Evolutionary conservation across 352 stramenopile species (phyloP), one percentile per base, ranked within the genome.

Genomic region (Pythium scleroteichum): DNA sequence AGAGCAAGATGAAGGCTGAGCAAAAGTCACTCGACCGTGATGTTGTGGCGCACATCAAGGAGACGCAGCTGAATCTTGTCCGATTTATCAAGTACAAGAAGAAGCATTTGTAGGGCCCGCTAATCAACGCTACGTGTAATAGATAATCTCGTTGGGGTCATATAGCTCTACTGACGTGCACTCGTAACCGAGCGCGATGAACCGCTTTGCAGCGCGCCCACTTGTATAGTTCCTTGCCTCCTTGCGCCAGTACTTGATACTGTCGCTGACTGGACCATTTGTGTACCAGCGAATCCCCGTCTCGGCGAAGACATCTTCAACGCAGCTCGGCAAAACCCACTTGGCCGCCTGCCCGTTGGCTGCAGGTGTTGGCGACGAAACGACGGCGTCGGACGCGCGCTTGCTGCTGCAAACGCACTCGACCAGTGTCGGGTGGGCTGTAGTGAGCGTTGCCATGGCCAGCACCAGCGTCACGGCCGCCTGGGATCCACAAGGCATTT

Each of bases 1-100:
- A 90, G 59, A 48, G 62, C 53, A 96, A 94, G 68, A 62, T 95
- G 14, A 85, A 85, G 51, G 82, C 73, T 17, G 87, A 95, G 55
- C 73, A 85, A 46, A 90, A 90, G 68, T 52, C 78, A 17, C 76
- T 94, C 59, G 87, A 96, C 55, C 85, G 87, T 42, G 83, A 78
- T 24, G 66, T 96, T 9, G 75, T 90, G 23, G 83, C 83, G 0
- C 87, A 96, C 67, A 68, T 94, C 35, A 94, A 94, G 69, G 87
- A 96, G 68, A 93, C 85, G 26, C 82, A 85, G 7, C 62, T 94
- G 47, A 96, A 96, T 73, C 77, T 96, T 62, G 65, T 83, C 52
- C 85, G 87, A 41, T 96, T 96, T 62, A 88, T 96, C 71, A 96
- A 96, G 81, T 96, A 96, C 81, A 96, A 96, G 78, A 94, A 94